Percentiles rank a stretch among this genome's conserved stretches.
These are phyloP conservation scores for Spathaspora boniae DNA, from an alignment of 805 yeast species.

Conservation along the genomic window DNA sequence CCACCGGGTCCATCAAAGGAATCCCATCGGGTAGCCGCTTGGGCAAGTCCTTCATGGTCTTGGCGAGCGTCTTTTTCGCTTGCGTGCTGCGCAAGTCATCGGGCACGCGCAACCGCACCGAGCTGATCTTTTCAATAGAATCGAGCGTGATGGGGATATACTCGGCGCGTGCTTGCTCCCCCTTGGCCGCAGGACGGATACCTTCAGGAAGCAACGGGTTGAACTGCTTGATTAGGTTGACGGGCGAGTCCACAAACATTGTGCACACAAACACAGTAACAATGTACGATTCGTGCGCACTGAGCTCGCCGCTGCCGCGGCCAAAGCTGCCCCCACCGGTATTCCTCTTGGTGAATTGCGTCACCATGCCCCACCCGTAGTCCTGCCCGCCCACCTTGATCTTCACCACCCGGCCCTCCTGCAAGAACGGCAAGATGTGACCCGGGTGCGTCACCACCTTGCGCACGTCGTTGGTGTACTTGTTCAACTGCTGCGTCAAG, in stretches of 20 bases:
- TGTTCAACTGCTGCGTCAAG: conserved; percentile 63
- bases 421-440: conserved; percentile 75
- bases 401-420: conserved; percentile 81
- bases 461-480: conserved; percentile 71
- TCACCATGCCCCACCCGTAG: conserved; percentile 97
- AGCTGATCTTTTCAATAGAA: conserved; percentile 72
- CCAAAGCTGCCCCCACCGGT: no score
- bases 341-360: conserved; percentile 67
- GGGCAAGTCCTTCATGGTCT: conserved; percentile 75
- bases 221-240: conserved; percentile 70
- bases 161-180: conserved; percentile 70
- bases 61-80: conserved; percentile 60
- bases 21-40: conserved; percentile 86
- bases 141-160: conserved; percentile 81
- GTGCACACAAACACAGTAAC: conserved; percentile 79
- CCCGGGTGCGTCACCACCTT: conserved; percentile 90
- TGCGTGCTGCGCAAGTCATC: conserved; percentile 57
- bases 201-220: conserved; percentile 84
- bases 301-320: conserved; percentile 53
- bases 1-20: conserved; percentile 87
- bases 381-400: conserved; percentile 59
- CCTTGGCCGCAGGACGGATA: conserved; percentile 74
- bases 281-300: conserved; percentile 87
- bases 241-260: conserved; percentile 81
- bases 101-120: conserved; percentile 78